These are phyloP conservation scores for Xerocomus minutiporus DNA, from an alignment of 1,284 basidiomycete species.

Conservation along the genomic window DNA sequence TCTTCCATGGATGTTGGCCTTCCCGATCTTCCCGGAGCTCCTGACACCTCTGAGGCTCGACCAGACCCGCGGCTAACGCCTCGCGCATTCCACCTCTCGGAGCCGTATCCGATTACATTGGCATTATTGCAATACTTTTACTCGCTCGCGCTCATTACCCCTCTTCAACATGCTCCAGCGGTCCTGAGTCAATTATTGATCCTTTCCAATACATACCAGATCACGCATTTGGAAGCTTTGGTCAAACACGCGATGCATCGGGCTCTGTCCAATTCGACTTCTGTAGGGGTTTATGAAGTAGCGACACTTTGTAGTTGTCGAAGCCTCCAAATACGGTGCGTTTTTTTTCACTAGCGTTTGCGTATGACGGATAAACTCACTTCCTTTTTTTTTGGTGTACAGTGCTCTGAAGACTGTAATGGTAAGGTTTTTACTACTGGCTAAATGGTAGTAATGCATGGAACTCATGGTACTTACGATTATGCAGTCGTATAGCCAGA, in stretches of 20 bases:
- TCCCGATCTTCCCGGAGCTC: conserved; percentile 52
- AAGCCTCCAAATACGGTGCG: conserved; percentile 81
- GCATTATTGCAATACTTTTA: conserved; percentile 94
- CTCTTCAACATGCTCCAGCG: conserved; percentile 85
- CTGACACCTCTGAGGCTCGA: conserved; percentile 43
- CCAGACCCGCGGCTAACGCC: conserved; percentile 77
- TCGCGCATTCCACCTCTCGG: conserved; percentile 75
- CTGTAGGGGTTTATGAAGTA: conserved; percentile 89
- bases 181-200: conserved; percentile 85
- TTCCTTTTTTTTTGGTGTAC: conserved; percentile 9
- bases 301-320: conserved; percentile 87
- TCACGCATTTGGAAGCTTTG: conserved; percentile 70
- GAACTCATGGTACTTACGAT: conserved; percentile 9
- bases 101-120: conserved; percentile 84
- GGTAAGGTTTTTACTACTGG: conserved; percentile 39
- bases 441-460: not conserved
- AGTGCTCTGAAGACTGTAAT: conserved; percentile 75
- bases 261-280: conserved; percentile 75
- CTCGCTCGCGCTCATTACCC: conserved; percentile 78
- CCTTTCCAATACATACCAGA: conserved; percentile 77
- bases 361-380: conserved; percentile 14
- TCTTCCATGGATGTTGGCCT: conserved; percentile 55
- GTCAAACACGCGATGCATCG: conserved; percentile 92
- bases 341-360: conserved; percentile 7
- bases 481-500: conserved; percentile 63